Conservation (phyloP, 2,329 filamentous ascomycete genomes). For the Acephala macrosclerotiorum region DNA sequence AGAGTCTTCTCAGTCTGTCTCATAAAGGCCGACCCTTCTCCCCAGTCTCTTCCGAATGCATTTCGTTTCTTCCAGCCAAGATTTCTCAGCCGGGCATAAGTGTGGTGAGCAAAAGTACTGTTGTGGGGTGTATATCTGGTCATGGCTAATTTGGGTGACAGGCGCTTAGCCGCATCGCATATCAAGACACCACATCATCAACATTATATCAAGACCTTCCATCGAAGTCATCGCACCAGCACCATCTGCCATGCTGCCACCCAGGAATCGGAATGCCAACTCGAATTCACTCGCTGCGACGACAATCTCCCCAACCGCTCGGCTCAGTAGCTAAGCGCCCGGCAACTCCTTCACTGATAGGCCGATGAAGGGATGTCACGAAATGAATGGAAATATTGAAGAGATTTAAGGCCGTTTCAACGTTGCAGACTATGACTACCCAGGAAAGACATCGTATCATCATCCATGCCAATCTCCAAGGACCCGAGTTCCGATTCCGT, state of each 20-base stretch:
- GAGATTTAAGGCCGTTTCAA: constrained; percentile 36
- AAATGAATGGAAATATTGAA: constrained; percentile 9
- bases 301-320: constrained; percentile 5
- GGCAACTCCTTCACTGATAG: constrained; percentile 13
- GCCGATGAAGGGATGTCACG: constrained; percentile 9
- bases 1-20: constrained; percentile 33
- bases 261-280: not conserved
- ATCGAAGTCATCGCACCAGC: not conserved
- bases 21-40: constrained; percentile 39
- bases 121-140: constrained; percentile 29
- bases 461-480: constrained; percentile 2
- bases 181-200: constrained; percentile 8
- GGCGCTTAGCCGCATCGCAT: constrained; percentile 7
- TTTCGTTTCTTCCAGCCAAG: constrained; percentile 17
- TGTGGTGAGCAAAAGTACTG: constrained; percentile 29
- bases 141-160: constrained; percentile 16
- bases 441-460: constrained; percentile 21
- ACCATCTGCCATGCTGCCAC: not conserved
- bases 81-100: constrained; percentile 16
- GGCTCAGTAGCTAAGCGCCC: constrained; percentile 24
- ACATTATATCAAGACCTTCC: not conserved
- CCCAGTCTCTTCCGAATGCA: constrained; percentile 24
- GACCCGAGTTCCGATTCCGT: constrained; percentile 36
- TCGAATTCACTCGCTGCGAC: not conserved
- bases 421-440: constrained; percentile 38